Evolutionary conservation across 352 stramenopile genomes (phyloP), one percentile per base, ranked within the genome.

Genomic region (Globisporangium okanoganense): DNA sequence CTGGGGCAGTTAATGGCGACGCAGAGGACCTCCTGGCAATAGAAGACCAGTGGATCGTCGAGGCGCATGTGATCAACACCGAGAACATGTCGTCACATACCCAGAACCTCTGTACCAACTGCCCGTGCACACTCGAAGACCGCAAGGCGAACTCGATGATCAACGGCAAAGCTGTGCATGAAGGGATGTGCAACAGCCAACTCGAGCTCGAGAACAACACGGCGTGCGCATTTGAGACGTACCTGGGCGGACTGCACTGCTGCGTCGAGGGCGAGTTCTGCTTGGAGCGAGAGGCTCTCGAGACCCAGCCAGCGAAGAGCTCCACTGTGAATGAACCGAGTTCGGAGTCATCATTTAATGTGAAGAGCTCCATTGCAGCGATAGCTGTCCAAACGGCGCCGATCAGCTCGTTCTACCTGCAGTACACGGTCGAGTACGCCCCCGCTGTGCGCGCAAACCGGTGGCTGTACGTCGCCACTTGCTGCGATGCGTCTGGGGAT

Each of bases 371-470:
- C 10, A 27, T 38, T 27, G 24, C 6, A 22, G 40, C 27, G 9
- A 35, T 24, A 33, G 13, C 50, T n/a, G 2, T 29, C 2, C 18
- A 27, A 5, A 27, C 20, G 10, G 55, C 55, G 1, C 55, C 29
- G 43, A 61, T 61, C 41, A 61, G 55, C 27, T 61, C 56, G 2
- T 62, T 62, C 35, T 62, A 57, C 10, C 44, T 62, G 2, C 33
- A 56, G 44, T 57, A 62, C 45, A 47, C 33, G 22, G 36, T 62
- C 18, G 44, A 62, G n/a, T 62, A 62, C 22, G 38, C 22, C 18
- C 22, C 44, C 24, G 56, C 45, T 3, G 44, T 48, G 29, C 5
- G 14, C 16, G 33, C 29, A n/a, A 62, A 62, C 33, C 56, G 56
- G 13, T 48, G 43, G 56, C 33, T 62, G 29, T 62, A 62, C 16